A percentile compares a stretch with the other conserved stretches of the same genome.
phyloP scores from a whole-genome alignment of 257 asterid species.

The Fraxinus anomala region DNA sequence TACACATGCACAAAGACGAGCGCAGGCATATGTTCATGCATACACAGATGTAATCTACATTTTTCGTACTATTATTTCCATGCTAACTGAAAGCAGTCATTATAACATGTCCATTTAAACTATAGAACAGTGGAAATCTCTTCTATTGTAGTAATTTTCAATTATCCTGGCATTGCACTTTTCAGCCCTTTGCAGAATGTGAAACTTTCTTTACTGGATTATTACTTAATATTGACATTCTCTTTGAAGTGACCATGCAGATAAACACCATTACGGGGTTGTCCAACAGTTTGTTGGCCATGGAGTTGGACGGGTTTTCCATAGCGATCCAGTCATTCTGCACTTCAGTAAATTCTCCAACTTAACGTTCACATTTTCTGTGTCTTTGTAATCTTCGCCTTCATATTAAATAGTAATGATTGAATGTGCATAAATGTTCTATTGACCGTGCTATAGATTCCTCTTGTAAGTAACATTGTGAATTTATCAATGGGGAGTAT shows the following conservation, averaged over 20 bases:
- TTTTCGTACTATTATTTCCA: background rate
- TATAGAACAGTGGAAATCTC: background rate
- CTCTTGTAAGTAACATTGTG: background rate
- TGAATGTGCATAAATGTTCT: background rate
- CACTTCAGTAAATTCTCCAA: conserved; percentile 68
- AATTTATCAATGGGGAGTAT: background rate
- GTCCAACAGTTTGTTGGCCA: conserved; percentile 94
- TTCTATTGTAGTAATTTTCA: conserved; percentile 6
- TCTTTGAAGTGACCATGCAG: conserved; percentile 80
- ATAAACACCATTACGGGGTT: conserved; percentile 77
- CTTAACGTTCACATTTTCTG: conserved; percentile 13
- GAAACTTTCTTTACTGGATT: conserved; percentile 18
- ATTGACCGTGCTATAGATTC: conserved; percentile 6
- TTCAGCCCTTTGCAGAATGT: background rate
- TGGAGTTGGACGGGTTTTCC: conserved; percentile 92
- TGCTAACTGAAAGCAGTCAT: conserved; percentile 4
- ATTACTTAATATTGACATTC: conserved; percentile 34
- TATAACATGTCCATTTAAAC: conserved; percentile 3
- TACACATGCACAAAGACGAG: background rate
- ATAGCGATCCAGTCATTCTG: conserved; percentile 83
- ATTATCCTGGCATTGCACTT: background rate
- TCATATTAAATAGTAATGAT: background rate
- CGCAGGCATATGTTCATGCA: background rate
- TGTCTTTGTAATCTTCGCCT: conserved; percentile 10
- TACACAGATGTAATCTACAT: background rate